Base-by-base conservation (phyloP, 1,284 basidiomycete species). In the Mycosarcoma maydis region DNA sequence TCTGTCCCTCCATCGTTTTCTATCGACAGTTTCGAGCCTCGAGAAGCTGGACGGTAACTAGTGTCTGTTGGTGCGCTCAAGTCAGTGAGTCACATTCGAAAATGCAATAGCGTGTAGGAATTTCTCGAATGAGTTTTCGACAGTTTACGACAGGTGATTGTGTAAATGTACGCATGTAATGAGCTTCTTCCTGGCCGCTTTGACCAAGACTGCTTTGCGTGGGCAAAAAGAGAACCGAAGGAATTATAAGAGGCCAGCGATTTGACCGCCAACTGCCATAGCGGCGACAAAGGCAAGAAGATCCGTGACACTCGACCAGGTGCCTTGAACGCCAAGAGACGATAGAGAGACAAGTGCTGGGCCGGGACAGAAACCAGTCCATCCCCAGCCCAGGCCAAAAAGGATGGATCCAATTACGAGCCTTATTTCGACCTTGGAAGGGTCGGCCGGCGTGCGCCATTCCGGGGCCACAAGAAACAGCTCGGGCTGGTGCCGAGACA, bases 341-440 rank as follows among this genome's bases (percentile, higher is more conserved):
- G 49, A 47, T 20, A 72, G 47, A 4, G 59, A 62, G 16, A 52
- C 58, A 24, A 74, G 48, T n/a, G 72, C 72, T 10, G 72, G 72
- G 13, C 72, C 72, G 0, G 72, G 66, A 23, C 68, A 74, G 44
- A 68, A 22, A 23, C 72, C 73, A 7, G 70, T 71, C 4, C 65
- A 55, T 19, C 80, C 80, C 80, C 80, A 82, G 0, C 80, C 80
- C 9, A 80, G 22, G 6, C 80, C 80, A 36, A 82, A 82, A 10
- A 81, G 48, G 3, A 66, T 48, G 0, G 76, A 55, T 0, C 80
- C 80, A 1, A 53, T 6, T n/a, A 82, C 38, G 23, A 81, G 60
- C 14, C 30, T 48, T 2, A 16, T 27, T 26, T 81, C 76, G 45
- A 81, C 61, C 26, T 67, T 40, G 39, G 30, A 48, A 16, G 62